Base-by-base conservation (phyloP, 2,329 filamentous ascomycete species). In the Dichotomopilus funicola region DNA sequence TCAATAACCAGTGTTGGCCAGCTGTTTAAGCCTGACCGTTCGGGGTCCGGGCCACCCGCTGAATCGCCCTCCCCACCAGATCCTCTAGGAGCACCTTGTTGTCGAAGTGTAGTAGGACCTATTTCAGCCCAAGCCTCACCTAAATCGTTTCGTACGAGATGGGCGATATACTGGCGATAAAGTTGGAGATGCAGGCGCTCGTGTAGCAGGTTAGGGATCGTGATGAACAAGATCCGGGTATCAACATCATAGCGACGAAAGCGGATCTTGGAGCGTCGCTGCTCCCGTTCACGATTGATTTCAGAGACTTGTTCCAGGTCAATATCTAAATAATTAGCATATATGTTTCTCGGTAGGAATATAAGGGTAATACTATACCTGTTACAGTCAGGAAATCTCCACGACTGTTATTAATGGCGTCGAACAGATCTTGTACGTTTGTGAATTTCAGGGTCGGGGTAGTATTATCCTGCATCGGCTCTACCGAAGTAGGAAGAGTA, bases 1-100 rank as follows among this genome's bases (percentile, higher is more conserved):
- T 58, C 51, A 13, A 62, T 54, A n/a, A 60, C 55, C 12, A 62
- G 51, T 33, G 60, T 60, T 46, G 60, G 60, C 60, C 58, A 62
- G 37, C 10, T 34, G 49, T 36, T 49, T 53, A 44, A 48, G 9
- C 3, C 34, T 44, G 10, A 35, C 31, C 51, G 50, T 54, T 53
- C 27, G 8, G 47, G 45, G 9, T 38, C 38, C 52, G 55, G 51
- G 27, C 55, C 51, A 35, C 55, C 43, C 6, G 43, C 49, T 1
- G 55, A 58, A 12, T 58, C 48, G 6, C 49, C 51, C 13, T 58
- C 51, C 31, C 40, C 40, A 2, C 11, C 8, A 6, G 35, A 31
- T 45, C 43, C 34, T 54, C 46, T 35, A 47, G 50, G 31, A 41
- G 43, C 42, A 44, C 36, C 46, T 36, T 47, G 37, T 9, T 10